Evolutionary conservation across 2,329 filamentous ascomycete species (phyloP).

Genomic region (Neofusicoccum parvum): DNA sequence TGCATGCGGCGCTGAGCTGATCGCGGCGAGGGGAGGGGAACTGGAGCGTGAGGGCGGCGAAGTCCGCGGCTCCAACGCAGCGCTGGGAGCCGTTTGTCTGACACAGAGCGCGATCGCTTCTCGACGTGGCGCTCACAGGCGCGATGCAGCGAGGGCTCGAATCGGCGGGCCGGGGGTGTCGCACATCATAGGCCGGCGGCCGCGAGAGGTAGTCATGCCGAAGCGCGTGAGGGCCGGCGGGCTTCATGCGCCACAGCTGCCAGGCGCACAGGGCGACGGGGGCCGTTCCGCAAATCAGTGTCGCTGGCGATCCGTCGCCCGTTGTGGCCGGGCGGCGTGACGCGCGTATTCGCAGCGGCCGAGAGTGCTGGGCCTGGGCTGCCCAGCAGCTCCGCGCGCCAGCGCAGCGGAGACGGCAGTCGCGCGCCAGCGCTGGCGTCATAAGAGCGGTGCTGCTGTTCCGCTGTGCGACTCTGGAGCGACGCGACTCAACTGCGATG

Average conservation of each 20-base stretch:
- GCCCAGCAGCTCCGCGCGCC: conserved; percentile 12
- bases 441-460: conserved; percentile 18
- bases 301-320: conserved; percentile 12
- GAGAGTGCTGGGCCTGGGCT: conserved; percentile 17
- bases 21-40: neutral
- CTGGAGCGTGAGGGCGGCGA: neutral
- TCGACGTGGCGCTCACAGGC: conserved; percentile 18
- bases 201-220: conserved; percentile 27
- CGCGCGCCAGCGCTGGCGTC: conserved; percentile 7
- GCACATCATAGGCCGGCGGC: conserved; percentile 29
- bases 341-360: conserved; percentile 15
- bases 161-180: conserved; percentile 28
- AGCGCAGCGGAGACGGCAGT: conserved; percentile 5
- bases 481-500: conserved; percentile 17
- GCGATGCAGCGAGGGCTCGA: conserved; percentile 25
- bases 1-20: conserved; percentile 7
- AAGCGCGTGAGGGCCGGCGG: conserved; percentile 22
- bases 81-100: conserved; percentile 13
- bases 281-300: conserved; percentile 12
- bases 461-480: conserved; percentile 14
- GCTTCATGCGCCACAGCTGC: conserved; percentile 24
- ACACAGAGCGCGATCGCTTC: conserved; percentile 18
- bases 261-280: conserved; percentile 25
- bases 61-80: conserved; percentile 12
- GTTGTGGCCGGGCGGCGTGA: conserved; percentile 17